Percentiles rank a stretch among this genome's conserved stretches.
These are phyloP conservation scores for Oryza brachyantha DNA, from an alignment of 176 grass and related monocot species.

Conservation along the genomic window DNA sequence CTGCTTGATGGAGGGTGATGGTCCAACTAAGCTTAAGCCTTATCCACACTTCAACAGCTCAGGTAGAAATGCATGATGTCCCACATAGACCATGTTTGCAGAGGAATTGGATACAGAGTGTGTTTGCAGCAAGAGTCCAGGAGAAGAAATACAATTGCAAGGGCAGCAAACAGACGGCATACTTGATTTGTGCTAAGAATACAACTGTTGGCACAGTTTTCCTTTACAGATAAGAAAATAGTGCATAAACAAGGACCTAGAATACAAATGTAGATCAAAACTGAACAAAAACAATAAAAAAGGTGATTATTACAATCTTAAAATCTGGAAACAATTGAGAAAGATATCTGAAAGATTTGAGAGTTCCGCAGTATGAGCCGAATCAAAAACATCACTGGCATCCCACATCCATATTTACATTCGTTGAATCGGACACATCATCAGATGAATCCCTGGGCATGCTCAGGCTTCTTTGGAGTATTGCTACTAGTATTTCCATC, in stretches of 20 bases:
- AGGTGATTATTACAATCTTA: background rate
- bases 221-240: background rate
- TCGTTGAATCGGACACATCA: constrained; percentile 30
- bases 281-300: constrained; percentile 11
- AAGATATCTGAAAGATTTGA: background rate
- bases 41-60: background rate
- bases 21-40: background rate
- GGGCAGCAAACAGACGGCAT: background rate
- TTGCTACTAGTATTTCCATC: constrained; percentile 28
- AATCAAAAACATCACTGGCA: constrained; percentile 1
- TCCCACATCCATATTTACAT: constrained; percentile 18
- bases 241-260: background rate
- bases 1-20: background rate
- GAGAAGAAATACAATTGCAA: background rate
- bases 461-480: constrained; percentile 38
- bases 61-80: background rate
- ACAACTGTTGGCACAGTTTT: background rate
- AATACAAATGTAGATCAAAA: background rate
- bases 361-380: background rate
- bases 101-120: constrained; percentile 1
- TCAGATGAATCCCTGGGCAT: constrained; percentile 47
- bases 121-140: background rate
- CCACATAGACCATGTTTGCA: background rate
- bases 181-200: background rate
- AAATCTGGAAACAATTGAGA: background rate